phyloP scores from a whole-genome alignment of 108 stramenopile genomes.

The Fragilaria crotonensis region DNA sequence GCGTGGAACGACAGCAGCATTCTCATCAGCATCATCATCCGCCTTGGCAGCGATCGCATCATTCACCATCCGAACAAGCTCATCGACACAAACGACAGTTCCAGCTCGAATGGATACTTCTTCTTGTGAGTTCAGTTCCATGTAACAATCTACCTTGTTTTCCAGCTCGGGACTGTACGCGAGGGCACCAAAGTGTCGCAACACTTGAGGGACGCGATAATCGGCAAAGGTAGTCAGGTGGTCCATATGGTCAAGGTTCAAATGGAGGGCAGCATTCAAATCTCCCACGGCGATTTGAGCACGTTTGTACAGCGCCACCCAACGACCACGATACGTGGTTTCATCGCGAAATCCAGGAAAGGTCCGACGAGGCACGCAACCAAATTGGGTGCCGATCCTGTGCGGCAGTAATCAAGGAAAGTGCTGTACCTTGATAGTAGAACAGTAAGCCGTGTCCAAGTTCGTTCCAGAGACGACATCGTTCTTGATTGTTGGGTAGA shows the following conservation, averaged over 20 bases:
- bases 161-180: slow-evolving; percentile 50
- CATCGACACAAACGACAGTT: slow-evolving; percentile 84
- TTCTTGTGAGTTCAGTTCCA: slow-evolving; percentile 55
- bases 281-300: slow-evolving; percentile 91
- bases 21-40: slow-evolving; percentile 8
- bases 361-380: slow-evolving; percentile 43
- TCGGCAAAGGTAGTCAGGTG: slow-evolving; percentile 88
- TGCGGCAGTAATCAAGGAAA: slow-evolving; percentile 47
- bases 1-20: slow-evolving; percentile 2
- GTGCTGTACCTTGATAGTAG: slow-evolving; percentile 49
- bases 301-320: slow-evolving; percentile 78
- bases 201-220: slow-evolving; percentile 87
- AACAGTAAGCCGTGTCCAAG: slow-evolving; percentile 49
- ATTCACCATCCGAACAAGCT: slow-evolving; percentile 52
- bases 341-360: slow-evolving; percentile 88
- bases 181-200: slow-evolving; percentile 65
- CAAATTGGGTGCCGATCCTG: slow-evolving; percentile 43
- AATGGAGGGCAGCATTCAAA: slow-evolving; percentile 64
- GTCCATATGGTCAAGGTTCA: slow-evolving; percentile 25
- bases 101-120: slow-evolving; percentile 85
- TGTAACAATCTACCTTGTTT: slow-evolving; percentile 39
- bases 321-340: slow-evolving; percentile 9
- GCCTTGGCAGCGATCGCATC: slow-evolving; percentile 5
- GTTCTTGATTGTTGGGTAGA: slow-evolving; percentile 48
- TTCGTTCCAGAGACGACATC: slow-evolving; percentile 66